Evolutionary conservation across 768 basidiomycete species (phyloP).

Genomic region (Xerocomellus chrysenteron): DNA sequence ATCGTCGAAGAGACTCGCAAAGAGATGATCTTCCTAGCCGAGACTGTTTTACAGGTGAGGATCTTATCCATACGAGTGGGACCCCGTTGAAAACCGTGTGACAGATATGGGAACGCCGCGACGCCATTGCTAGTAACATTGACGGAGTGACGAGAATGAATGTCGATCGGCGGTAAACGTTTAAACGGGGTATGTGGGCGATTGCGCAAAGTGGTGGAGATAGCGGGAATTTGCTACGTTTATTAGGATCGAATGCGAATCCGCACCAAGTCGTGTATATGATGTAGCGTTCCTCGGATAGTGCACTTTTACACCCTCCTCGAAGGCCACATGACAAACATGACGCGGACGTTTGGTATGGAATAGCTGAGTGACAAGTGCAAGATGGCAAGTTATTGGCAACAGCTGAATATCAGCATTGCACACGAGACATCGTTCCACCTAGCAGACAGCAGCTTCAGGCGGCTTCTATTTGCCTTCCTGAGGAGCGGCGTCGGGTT

Average conservation of each 20-base stretch:
- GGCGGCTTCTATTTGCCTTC: conserved; percentile 11
- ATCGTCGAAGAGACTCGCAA: conserved; percentile 95
- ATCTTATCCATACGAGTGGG: not conserved
- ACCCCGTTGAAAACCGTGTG: conserved; percentile 11
- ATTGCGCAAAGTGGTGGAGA: conserved; percentile 24
- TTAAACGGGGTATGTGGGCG: not conserved
- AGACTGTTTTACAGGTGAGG: conserved; percentile 89
- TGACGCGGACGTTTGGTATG: not conserved
- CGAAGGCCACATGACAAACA: conserved; percentile 11
- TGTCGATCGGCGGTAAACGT: conserved; percentile 30
- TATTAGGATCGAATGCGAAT: conserved; percentile 19
- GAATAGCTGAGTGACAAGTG: not conserved
- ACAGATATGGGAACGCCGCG: conserved; percentile 67
- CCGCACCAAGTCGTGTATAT: conserved; percentile 1
- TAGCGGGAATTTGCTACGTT: conserved; percentile 27
- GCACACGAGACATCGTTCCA: not conserved
- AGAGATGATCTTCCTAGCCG: conserved; percentile 97
- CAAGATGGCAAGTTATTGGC: not conserved
- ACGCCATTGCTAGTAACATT: conserved; percentile 13
- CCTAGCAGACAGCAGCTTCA: not conserved
- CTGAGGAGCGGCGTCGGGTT: conserved; percentile 1
- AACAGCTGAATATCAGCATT: not conserved
- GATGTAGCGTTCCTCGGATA: conserved; percentile 10
- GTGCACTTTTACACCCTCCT: conserved; percentile 14
- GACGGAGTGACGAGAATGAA: conserved; percentile 28